Percentiles rank a stretch among this genome's conserved stretches.
Conservation (phyloP, 495 filamentous ascomycete species). For the Aspergillus ellipticus region DNA sequence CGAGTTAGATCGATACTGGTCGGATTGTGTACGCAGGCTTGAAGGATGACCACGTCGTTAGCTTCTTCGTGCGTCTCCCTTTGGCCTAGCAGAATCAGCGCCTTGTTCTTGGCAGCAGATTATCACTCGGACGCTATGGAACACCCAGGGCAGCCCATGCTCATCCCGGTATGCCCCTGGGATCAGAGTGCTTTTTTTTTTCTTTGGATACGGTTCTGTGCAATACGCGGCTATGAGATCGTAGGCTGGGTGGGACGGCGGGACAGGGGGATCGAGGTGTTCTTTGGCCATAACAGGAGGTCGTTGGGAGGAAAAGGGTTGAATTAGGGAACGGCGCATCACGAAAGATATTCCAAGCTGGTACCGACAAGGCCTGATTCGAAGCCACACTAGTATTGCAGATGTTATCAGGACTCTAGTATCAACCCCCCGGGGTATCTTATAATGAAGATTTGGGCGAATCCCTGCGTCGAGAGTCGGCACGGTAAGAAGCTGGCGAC, state of each 20-base stretch:
- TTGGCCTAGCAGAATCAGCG: background rate
- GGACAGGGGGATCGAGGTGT: background rate
- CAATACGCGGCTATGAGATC: slow-evolving; percentile 11
- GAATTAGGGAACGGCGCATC: too few relatives aligned
- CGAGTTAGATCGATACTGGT: slow-evolving; percentile 33
- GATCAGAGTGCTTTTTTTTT: slow-evolving; percentile 22
- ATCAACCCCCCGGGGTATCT: too few relatives aligned
- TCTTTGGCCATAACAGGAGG: background rate
- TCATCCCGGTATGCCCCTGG: slow-evolving; percentile 30
- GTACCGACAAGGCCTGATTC: too few relatives aligned
- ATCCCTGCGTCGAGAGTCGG: too few relatives aligned
- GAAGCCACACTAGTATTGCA: too few relatives aligned
- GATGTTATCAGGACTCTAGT: too few relatives aligned
- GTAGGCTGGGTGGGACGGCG: slow-evolving; percentile 14
- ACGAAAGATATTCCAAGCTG: too few relatives aligned
- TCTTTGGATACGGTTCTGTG: slow-evolving; percentile 8
- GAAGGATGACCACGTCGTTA: slow-evolving; percentile 34
- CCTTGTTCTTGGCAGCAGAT: background rate
- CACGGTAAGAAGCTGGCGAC: too few relatives aligned
- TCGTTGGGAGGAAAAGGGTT: background rate
- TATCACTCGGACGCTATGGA: slow-evolving; percentile 25
- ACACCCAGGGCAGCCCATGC: slow-evolving; percentile 29
- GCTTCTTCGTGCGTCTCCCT: slow-evolving; percentile 7
- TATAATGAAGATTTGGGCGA: too few relatives aligned
- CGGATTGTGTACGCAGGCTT: slow-evolving; percentile 45